These are phyloP conservation scores for Emmonsiellopsis sp. DNA, from an alignment of 2,329 filamentous ascomycete genomes.

Conservation along the genomic window DNA sequence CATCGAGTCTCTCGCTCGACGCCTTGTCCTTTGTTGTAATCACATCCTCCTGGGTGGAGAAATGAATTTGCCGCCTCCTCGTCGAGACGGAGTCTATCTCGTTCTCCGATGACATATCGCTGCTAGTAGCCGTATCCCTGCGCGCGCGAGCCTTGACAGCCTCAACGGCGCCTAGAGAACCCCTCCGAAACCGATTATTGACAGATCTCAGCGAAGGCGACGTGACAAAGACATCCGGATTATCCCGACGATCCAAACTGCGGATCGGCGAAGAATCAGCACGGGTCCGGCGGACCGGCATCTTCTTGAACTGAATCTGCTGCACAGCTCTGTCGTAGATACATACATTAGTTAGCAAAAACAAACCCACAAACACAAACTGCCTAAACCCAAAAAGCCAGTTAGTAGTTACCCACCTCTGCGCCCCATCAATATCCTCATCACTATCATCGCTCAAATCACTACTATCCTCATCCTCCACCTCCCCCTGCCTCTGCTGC, in stretches of 20 bases:
- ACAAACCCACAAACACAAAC: not conserved
- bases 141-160: slow-evolving; percentile 44
- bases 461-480: slow-evolving; percentile 57
- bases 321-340: slow-evolving; percentile 53
- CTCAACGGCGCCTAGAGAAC: slow-evolving; percentile 48
- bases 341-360: not conserved
- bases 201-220: slow-evolving; percentile 45
- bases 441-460: slow-evolving; percentile 59
- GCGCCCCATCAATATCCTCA: slow-evolving; percentile 44
- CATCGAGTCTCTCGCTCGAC: slow-evolving; percentile 15
- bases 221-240: slow-evolving; percentile 42
- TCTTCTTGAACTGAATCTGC: slow-evolving; percentile 92
- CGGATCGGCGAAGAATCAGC: slow-evolving; percentile 83
- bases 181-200: slow-evolving; percentile 40
- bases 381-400: too few species aligned
- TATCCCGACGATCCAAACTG: slow-evolving; percentile 34
- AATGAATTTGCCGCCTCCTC: slow-evolving; percentile 44
- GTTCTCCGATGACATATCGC: slow-evolving; percentile 57
- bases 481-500: slow-evolving; percentile 24
- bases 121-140: slow-evolving; percentile 55
- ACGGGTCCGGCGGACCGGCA: slow-evolving; percentile 69
- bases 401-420: slow-evolving; percentile 19
- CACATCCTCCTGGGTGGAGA: slow-evolving; percentile 28
- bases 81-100: slow-evolving; percentile 47
- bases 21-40: slow-evolving; percentile 18